These are phyloP conservation scores for Novymonas esmeraldas DNA, from an alignment of 208 protist genomes.

Conservation along the genomic window DNA sequence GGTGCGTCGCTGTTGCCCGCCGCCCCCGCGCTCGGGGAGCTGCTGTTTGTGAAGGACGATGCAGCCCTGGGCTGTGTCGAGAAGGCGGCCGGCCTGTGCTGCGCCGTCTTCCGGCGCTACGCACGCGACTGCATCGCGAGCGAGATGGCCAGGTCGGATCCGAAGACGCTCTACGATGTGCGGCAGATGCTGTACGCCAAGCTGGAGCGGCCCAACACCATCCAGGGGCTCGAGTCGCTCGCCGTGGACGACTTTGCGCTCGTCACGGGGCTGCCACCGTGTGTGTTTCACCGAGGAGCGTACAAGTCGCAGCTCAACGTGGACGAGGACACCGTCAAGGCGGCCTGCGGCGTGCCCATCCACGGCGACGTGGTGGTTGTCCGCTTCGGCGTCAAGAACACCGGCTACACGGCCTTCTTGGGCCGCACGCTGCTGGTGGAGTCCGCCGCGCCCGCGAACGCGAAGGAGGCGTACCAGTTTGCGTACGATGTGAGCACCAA, in stretches of 20 bases:
- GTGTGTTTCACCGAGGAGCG: conserved; percentile 72
- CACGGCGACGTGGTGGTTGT: conserved; percentile 73
- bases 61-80: conserved; percentile 61
- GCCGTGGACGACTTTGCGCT: conserved; percentile 65
- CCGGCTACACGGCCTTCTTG: conserved; percentile 79
- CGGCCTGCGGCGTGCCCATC: conserved; percentile 45
- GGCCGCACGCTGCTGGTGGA: conserved; percentile 82
- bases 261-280: conserved; percentile 67
- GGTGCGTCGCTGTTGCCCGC: conserved; percentile 48
- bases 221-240: conserved; percentile 75
- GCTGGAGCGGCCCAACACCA: conserved; percentile 69
- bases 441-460: conserved; percentile 54
- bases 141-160: conserved; percentile 50
- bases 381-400: conserved; percentile 80
- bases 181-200: conserved; percentile 68
- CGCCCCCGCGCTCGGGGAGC: conserved; percentile 67
- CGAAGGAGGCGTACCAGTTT: conserved; percentile 80
- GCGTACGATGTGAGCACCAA: conserved; percentile 74
- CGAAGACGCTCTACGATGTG: conserved; percentile 64
- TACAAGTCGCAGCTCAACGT: conserved; percentile 75
- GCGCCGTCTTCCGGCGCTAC: conserved; percentile 76
- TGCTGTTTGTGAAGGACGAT: conserved; percentile 87
- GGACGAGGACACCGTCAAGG: conserved; percentile 33
- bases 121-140: conserved; percentile 56
- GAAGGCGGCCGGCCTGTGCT: conserved; percentile 82